Evolutionary conservation across 2,329 filamentous ascomycete genomes (phyloP).

Genomic region (Talaromyces sp.): DNA sequence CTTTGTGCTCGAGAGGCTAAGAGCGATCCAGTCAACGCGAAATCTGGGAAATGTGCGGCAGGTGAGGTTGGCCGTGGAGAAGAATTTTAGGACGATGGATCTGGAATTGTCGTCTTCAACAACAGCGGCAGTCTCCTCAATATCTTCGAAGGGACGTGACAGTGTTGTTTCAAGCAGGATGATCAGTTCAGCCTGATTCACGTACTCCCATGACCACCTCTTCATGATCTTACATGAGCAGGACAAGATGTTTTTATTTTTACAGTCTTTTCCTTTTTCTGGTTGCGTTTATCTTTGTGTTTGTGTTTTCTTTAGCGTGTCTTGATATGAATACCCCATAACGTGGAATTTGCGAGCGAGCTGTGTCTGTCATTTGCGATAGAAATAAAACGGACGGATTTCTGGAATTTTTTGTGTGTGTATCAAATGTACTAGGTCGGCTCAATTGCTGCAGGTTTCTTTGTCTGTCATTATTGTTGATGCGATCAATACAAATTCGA

Average conservation of each 20-base stretch:
- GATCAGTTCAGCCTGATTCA: not conserved
- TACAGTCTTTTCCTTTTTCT: not conserved
- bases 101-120: not conserved
- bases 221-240: not conserved
- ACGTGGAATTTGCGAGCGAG: constrained; percentile 3
- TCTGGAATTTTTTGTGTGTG: not conserved
- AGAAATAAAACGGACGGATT: not conserved
- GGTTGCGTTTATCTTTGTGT: not conserved
- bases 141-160: not conserved
- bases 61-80: constrained; percentile 24
- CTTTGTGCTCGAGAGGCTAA: constrained; percentile 30
- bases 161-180: not conserved
- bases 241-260: not conserved
- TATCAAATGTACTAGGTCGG: not conserved
- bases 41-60: constrained; percentile 31
- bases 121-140: not conserved
- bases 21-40: constrained; percentile 23
- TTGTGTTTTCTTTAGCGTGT: not conserved
- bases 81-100: constrained; percentile 21
- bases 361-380: constrained; percentile 1
- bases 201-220: too few relatives aligned
- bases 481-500: not conserved
- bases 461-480: not conserved
- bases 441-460: not conserved
- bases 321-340: constrained; percentile 1